A percentile compares a stretch with the other conserved stretches of the same genome.
Conservation (phyloP, 108 stramenopile genomes). For the Licmophora abbreviata region DNA sequence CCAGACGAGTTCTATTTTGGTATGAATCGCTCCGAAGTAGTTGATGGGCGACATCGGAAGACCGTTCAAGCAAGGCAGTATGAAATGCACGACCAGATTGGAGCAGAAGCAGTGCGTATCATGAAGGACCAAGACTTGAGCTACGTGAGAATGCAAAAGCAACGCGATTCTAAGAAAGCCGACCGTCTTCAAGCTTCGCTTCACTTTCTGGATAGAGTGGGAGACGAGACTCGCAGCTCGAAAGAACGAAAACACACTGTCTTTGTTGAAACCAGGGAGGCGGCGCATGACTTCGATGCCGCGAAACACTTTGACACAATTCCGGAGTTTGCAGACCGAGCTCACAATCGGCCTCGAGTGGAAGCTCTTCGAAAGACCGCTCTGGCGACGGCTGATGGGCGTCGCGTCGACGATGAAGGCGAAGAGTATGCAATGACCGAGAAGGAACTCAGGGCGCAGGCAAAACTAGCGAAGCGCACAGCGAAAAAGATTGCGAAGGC, state of each 20-base stretch:
- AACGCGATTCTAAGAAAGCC: slow-evolving; percentile 70
- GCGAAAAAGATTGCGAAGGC: slow-evolving; percentile 55
- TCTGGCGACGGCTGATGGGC: slow-evolving; percentile 27
- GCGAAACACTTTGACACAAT: slow-evolving; percentile 85
- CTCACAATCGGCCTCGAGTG: slow-evolving; percentile 69
- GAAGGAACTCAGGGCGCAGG: slow-evolving; percentile 27
- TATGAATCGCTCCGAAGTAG: slow-evolving; percentile 85
- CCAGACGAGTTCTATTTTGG: slow-evolving; percentile 99
- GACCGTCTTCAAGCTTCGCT: slow-evolving; percentile 69
- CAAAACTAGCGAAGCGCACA: slow-evolving; percentile 24
- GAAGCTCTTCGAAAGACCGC: slow-evolving; percentile 2
- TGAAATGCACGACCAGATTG: slow-evolving; percentile 36
- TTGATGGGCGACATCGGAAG: slow-evolving; percentile 46
- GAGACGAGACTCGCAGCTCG: slow-evolving; percentile 8
- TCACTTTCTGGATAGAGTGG: slow-evolving; percentile 82
- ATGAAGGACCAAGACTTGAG: slow-evolving; percentile 97
- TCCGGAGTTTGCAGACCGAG: slow-evolving; percentile 74
- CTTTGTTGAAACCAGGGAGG: slow-evolving; percentile 54
- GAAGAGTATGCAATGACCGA: slow-evolving; percentile 12
- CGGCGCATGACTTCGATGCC: slow-evolving; percentile 70
- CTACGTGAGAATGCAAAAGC: slow-evolving; percentile 77
- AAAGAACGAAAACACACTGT: slow-evolving; percentile 65
- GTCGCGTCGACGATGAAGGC: slow-evolving; percentile 19
- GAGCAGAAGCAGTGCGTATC: slow-evolving; percentile 55
- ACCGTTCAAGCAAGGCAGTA: slow-evolving; percentile 36